Percentiles rank a stretch among this genome's conserved stretches.
These are phyloP conservation scores for Apiotrichum laibachii DNA, from an alignment of 1,284 basidiomycete genomes.

Conservation along the genomic window DNA sequence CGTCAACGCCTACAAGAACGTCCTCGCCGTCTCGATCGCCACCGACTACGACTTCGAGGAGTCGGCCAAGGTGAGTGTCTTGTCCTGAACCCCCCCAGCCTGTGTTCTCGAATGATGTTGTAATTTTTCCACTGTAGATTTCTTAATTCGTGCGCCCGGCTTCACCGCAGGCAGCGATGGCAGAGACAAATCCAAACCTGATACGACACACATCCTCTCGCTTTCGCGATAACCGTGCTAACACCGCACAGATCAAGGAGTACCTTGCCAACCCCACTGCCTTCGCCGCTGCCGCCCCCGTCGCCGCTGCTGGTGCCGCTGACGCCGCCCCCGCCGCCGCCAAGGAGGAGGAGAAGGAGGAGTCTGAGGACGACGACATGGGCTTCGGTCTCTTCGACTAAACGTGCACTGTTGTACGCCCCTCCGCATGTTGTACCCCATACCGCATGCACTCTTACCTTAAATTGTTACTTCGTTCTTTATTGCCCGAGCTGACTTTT, in stretches of 20 bases:
- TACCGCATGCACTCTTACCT: constrained; percentile 16
- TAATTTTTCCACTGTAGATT: constrained; percentile 50
- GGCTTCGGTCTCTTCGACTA: constrained; percentile 87
- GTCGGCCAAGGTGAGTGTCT: constrained; percentile 74
- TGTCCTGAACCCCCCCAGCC: constrained; percentile 16
- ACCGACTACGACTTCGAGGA: constrained; percentile 97
- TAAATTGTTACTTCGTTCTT: neutral
- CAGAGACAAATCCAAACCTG: constrained; percentile 41
- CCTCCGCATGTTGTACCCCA: constrained; percentile 15
- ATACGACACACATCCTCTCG: constrained; percentile 10
- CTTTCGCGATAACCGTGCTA: constrained; percentile 10
- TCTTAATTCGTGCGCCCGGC: constrained; percentile 53
- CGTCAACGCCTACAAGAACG: constrained; percentile 99
- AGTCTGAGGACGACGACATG: constrained; percentile 58
- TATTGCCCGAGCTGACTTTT: neutral
- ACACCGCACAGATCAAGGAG: constrained; percentile 73
- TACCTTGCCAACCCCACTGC: constrained; percentile 96
- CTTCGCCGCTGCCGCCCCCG: constrained; percentile 74
- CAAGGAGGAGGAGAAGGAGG: constrained; percentile 68
- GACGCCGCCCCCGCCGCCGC: constrained; percentile 57
- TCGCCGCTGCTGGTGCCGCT: constrained; percentile 57
- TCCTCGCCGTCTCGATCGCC: constrained; percentile 82
- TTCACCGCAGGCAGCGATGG: constrained; percentile 36
- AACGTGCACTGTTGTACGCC: constrained; percentile 27
- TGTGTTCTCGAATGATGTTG: constrained; percentile 24